phyloP scores from a whole-genome alignment of 805 yeast genomes.

The Candida germanica region DNA sequence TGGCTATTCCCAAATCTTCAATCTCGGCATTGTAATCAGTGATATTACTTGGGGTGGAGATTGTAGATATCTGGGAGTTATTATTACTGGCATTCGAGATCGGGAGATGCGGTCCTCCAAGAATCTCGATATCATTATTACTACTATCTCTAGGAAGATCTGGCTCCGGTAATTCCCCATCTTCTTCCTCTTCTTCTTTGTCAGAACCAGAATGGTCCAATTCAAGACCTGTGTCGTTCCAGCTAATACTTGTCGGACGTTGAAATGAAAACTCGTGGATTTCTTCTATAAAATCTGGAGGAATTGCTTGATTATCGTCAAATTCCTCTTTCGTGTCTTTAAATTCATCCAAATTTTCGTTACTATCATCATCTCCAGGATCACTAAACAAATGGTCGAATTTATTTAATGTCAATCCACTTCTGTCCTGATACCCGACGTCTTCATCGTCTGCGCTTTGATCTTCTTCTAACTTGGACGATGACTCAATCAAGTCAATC shows the following conservation, averaged over 20 bases:
- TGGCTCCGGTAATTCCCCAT: constrained; percentile 3
- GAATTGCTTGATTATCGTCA: constrained; percentile 2
- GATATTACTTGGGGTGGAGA: constrained; percentile 35
- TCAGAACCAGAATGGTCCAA: constrained; percentile 1
- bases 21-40: constrained; percentile 39
- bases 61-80: constrained; percentile 10
- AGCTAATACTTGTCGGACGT: constrained; percentile 38
- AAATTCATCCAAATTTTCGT: not conserved
- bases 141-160: constrained; percentile 3
- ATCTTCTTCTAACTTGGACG: constrained; percentile 4
- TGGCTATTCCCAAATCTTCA: constrained; percentile 41
- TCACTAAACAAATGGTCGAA: constrained; percentile 36
- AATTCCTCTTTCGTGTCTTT: constrained; percentile 3
- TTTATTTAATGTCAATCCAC: constrained; percentile 36
- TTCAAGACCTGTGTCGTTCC: constrained; percentile 35
- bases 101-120: constrained; percentile 8
- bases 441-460: constrained; percentile 16
- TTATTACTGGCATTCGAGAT: constrained; percentile 5
- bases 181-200: constrained; percentile 2
- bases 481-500: constrained; percentile 3
- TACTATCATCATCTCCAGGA: constrained; percentile 14
- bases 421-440: constrained; percentile 33
- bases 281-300: constrained; percentile 10
- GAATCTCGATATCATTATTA: constrained; percentile 1
- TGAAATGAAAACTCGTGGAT: constrained; percentile 32